A percentile compares a stretch with the other conserved stretches of the same genome.
These are phyloP conservation scores for Phytophthora meadii DNA, from an alignment of 352 stramenopile species.

Conservation along the genomic window DNA sequence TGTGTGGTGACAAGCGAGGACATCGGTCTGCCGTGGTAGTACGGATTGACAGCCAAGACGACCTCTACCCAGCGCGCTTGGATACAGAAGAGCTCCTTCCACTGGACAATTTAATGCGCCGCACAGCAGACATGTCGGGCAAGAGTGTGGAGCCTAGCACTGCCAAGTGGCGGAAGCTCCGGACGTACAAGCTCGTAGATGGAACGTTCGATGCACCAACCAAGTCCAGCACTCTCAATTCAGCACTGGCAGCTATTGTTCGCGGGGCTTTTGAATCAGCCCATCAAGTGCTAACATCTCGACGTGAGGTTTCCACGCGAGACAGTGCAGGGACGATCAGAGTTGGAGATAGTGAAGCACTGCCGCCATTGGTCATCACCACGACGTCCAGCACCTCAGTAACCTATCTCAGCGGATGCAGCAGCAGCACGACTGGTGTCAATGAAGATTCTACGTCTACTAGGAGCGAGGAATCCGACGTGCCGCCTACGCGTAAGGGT, in stretches of 20 bases:
- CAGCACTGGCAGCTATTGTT: neutral
- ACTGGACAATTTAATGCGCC: neutral
- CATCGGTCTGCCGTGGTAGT: neutral
- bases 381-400: neutral
- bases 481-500: too few relatives aligned
- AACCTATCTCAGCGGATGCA: too few relatives aligned
- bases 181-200: neutral
- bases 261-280: neutral
- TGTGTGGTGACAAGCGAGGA: conserved; percentile 3
- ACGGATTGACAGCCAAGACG: neutral
- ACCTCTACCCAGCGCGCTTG: neutral
- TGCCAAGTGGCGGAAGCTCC: neutral
- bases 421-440: too few relatives aligned
- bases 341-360: neutral
- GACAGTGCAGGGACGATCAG: neutral
- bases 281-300: neutral
- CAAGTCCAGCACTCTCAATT: neutral
- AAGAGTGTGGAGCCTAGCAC: neutral
- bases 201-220: neutral
- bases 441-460: too few relatives aligned
- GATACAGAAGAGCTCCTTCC: neutral
- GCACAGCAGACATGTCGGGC: neutral
- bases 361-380: neutral
- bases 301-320: neutral
- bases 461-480: too few relatives aligned